Conservation (phyloP, 78 protist genomes). For the Dictyostelium capitatum region DNA sequence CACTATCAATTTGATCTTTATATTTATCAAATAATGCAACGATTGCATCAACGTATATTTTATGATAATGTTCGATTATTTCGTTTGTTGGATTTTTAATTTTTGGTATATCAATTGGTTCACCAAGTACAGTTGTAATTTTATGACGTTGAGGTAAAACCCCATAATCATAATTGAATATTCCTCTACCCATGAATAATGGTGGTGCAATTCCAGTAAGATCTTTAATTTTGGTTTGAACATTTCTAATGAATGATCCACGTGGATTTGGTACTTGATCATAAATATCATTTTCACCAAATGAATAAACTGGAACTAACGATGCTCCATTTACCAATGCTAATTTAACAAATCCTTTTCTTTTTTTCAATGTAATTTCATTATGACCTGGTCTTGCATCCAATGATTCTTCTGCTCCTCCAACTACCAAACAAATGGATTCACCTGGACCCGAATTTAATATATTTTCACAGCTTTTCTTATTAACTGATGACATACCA, state of each 20-base stretch:
- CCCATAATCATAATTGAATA: constrained; percentile 82
- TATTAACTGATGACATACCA: constrained; percentile 68
- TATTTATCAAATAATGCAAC: constrained; percentile 46
- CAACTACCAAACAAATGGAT: constrained; percentile 69
- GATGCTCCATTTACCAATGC: constrained; percentile 76
- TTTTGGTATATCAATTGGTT: constrained; percentile 69
- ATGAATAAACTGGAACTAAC: constrained; percentile 79
- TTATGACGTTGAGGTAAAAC: constrained; percentile 38
- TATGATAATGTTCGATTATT: constrained; percentile 57
- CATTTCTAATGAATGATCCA: constrained; percentile 61
- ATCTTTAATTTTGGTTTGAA: constrained; percentile 57
- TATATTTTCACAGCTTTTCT: constrained; percentile 48
- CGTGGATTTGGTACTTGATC: constrained; percentile 77
- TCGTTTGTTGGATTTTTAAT: constrained; percentile 37
- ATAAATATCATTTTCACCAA: constrained; percentile 82
- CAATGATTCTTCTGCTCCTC: constrained; percentile 83
- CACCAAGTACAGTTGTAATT: constrained; percentile 66
- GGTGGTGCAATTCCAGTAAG: constrained; percentile 80
- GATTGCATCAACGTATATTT: constrained; percentile 46
- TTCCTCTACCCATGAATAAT: constrained; percentile 77
- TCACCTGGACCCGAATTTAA: constrained; percentile 40
- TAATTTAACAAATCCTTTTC: constrained; percentile 80
- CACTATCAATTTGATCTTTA: constrained; percentile 27
- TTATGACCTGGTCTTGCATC: constrained; percentile 79
- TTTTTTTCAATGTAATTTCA: constrained; percentile 48